Base-by-base conservation (phyloP, 1,284 basidiomycete species). In the Retiboletus flavoniger region DNA sequence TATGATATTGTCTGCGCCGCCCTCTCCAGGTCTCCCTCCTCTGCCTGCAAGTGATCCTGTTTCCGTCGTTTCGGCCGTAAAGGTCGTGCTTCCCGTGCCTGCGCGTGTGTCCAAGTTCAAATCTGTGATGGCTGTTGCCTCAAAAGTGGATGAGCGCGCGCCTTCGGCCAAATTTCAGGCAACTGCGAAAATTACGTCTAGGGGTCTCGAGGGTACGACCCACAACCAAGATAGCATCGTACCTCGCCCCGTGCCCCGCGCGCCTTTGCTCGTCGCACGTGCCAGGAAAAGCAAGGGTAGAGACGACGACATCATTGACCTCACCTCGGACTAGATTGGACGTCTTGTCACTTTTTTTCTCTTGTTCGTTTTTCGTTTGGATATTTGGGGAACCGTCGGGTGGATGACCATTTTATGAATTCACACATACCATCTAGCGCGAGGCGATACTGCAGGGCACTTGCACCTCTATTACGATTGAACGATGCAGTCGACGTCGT, bases 251-350 rank as follows among this genome's bases (percentile, higher is more conserved):
- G 43, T 31, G 19, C 8, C 32, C 34, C 45, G 17, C 0, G 55
- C 57, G 24, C 67, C 70, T 26, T 50, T 72, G 14, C 66, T 71
- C 17, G 47, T 50, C 19, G 66, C 67, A 29, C 69, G 68, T 11
- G 57, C 58, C 17, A 69, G 40, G 45, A 44, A 32, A 47, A 50
- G 26, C 46, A 50, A 48, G 32, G 24, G 5, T 9, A 50, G 13
- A 47, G 47, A 59, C 10, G 57, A 59, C 1, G 66, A 72, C 43
- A 56, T 77, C 11, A 75, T 77, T 46, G 76, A 77, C 63, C 65
- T 76, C 24, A 75, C 75, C n/a, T 75, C 59, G 10, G 59, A 68
- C 44, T 67, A 65, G 48, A 19, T 40, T 4, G 29, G 14, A 21
- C 7, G 11, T 32, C n/a, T 16, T 7, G 14, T 35, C 17, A 4